Evolutionary conservation across 2,329 filamentous ascomycete species (phyloP).

Genomic region (Gaeumannomyces tritici): DNA sequence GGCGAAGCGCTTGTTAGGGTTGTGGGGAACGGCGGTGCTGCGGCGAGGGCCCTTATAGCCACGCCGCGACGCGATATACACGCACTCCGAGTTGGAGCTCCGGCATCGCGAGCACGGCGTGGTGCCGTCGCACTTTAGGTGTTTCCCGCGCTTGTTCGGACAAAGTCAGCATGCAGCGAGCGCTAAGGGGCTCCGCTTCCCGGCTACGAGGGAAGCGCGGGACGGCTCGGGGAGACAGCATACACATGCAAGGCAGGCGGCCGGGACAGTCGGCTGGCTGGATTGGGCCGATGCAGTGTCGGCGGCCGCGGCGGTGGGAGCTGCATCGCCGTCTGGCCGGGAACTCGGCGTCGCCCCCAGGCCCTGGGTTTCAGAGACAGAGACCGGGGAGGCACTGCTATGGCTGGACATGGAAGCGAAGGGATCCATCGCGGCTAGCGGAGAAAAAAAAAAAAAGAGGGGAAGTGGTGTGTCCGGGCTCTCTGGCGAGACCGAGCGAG

Average conservation of each 20-base stretch:
- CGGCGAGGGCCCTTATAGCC: slow-evolving; percentile 63
- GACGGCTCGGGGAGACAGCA: slow-evolving; percentile 16
- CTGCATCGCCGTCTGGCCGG: background rate
- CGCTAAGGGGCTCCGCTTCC: background rate
- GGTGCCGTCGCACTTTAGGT: slow-evolving; percentile 67
- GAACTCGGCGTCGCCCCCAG: background rate
- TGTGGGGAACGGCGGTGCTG: slow-evolving; percentile 25
- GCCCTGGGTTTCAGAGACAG: background rate
- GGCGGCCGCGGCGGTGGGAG: background rate
- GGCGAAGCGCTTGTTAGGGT: slow-evolving; percentile 40
- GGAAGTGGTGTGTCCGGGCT: background rate
- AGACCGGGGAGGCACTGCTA: background rate
- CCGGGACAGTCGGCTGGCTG: slow-evolving; percentile 19
- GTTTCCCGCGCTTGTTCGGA: slow-evolving; percentile 42
- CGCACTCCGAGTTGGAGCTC: slow-evolving; percentile 48
- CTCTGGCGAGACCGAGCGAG: background rate
- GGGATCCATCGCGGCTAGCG: slow-evolving; percentile 1
- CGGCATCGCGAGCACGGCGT: slow-evolving; percentile 62
- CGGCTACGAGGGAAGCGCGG: background rate
- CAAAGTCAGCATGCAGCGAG: background rate
- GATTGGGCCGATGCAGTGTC: background rate
- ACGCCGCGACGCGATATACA: slow-evolving; percentile 65
- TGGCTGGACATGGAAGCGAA: background rate
- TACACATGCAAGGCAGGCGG: slow-evolving; percentile 48
- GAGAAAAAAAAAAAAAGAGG: background rate